Conservation (phyloP, 2,329 filamentous ascomycete species). For the Sporothrix pallida region DNA sequence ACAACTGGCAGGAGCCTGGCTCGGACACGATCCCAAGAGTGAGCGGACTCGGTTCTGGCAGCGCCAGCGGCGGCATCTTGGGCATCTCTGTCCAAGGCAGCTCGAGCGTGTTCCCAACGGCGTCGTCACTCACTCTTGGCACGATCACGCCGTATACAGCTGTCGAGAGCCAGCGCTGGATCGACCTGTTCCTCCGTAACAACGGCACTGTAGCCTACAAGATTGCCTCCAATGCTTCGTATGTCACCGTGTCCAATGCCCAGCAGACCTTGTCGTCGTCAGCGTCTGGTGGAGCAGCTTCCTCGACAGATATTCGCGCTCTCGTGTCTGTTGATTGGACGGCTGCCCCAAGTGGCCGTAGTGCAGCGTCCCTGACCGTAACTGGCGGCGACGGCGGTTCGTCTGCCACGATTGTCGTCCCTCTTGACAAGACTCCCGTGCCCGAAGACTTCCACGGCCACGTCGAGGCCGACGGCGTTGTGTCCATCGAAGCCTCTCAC, state of each 20-base stretch:
- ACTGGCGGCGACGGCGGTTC: background rate
- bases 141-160: conserved; percentile 43
- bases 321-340: background rate
- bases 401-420: background rate
- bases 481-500: background rate
- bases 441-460: conserved; percentile 3
- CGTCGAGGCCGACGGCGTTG: background rate
- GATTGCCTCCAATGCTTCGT: background rate
- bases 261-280: background rate
- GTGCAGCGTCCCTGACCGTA: background rate
- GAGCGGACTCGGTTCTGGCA: conserved; percentile 32
- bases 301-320: background rate
- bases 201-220: conserved; percentile 49
- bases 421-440: background rate
- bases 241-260: background rate
- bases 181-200: conserved; percentile 55
- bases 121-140: conserved; percentile 37
- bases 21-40: conserved; percentile 56
- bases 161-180: conserved; percentile 47
- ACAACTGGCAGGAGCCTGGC: conserved; percentile 59
- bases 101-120: conserved; percentile 58
- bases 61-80: conserved; percentile 45
- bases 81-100: conserved; percentile 57
- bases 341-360: background rate
- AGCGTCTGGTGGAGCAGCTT: background rate